Conservation (phyloP, 2,329 filamentous ascomycete species). For the Aspergillus texensis region DNA sequence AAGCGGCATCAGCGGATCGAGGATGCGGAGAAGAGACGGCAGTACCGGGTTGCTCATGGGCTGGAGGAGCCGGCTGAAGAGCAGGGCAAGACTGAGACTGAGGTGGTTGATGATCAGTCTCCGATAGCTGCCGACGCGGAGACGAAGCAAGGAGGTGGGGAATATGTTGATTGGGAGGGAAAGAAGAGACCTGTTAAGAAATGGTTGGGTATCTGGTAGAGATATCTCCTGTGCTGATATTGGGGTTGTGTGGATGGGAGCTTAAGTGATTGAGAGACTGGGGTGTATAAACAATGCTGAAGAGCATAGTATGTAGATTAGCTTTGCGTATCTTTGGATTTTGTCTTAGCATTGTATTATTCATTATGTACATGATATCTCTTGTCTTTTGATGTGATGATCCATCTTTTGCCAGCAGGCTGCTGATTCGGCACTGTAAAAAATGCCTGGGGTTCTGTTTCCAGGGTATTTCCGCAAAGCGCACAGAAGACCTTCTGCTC, state of each 20-base stretch:
- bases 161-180: slow-evolving; percentile 40
- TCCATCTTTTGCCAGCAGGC: neutral
- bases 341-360: slow-evolving; percentile 6
- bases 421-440: neutral
- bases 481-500: neutral
- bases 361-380: slow-evolving; percentile 9
- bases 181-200: slow-evolving; percentile 68
- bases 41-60: slow-evolving; percentile 85
- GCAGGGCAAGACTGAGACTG: slow-evolving; percentile 37
- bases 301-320: neutral
- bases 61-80: slow-evolving; percentile 58
- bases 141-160: slow-evolving; percentile 28
- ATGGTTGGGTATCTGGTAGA: slow-evolving; percentile 79
- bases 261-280: neutral
- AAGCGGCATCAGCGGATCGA: slow-evolving; percentile 74
- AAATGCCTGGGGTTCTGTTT: neutral
- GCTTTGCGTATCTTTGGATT: neutral
- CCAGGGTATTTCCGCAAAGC: neutral
- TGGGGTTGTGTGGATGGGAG: neutral
- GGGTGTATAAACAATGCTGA: neutral
- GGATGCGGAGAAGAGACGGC: slow-evolving; percentile 82
- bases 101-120: slow-evolving; percentile 41
- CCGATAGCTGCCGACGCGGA: slow-evolving; percentile 41
- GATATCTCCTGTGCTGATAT: neutral
- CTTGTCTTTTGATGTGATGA: slow-evolving; percentile 2